Base-by-base conservation (phyloP, 2,329 filamentous ascomycete genomes). In the Penicillium sp. region DNA sequence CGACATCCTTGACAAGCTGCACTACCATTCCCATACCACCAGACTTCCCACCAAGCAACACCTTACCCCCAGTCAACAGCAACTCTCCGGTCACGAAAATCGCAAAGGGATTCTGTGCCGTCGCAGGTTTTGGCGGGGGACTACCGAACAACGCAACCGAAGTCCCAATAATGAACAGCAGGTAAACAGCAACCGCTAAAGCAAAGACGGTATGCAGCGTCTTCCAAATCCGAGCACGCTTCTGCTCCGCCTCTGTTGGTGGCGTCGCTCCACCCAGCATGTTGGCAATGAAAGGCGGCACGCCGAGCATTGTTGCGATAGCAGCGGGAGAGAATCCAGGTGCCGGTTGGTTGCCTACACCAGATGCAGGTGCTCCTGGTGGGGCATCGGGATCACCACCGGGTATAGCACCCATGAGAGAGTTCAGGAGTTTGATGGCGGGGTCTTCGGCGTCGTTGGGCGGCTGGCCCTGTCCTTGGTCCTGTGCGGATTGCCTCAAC, bases 151-250 rank as follows among this genome's bases (percentile, higher is more conserved):
- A 67, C 31, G 69, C 63, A 42, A 76, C 70, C 17, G 77, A 75
- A 35, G 68, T 60, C 29, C 71, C 65, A 39, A 79, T 65, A 17
- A 73, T 57, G 29, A 75, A 68, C 0, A 79, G 61, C 38, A 79
- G 77, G 70, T 87, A 88, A 41, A 82, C 63, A 0, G 82, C 84
- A 23, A 86, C 74, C 2, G 72, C 66, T n/a, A 86, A 68, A 4
- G 84, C 80, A 68, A 87, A 86, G 17, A 86, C 45, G 6, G 81
- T 78, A 66, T 88, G 86, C 10, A 86, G 68, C 23, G 84, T 70
- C 52, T 83, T 81, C 85, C 85, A 87, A 10, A 83, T 62, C 43
- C 63, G 67, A 36, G 69, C 61, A 13, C 67, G 67, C 53, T 71
- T 71, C 61, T 74, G 68, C 59, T 77, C 70, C 45, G 70, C 66